A percentile compares a stretch with the other conserved stretches of the same genome.
Conservation (phyloP, 345 rosid species). For the Punica granatum region DNA sequence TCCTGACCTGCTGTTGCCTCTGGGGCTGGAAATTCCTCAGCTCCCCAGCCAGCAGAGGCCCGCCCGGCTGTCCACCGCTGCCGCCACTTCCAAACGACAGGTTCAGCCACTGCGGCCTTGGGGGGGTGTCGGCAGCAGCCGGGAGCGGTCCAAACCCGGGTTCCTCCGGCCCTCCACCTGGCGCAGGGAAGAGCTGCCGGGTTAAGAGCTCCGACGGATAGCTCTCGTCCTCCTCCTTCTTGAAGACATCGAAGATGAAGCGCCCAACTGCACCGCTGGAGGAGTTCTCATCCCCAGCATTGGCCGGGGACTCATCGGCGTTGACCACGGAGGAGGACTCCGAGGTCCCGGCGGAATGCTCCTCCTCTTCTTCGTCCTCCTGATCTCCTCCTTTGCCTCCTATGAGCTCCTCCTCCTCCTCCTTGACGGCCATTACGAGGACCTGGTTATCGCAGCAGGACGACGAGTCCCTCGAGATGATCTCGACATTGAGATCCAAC, state of each 20-base stretch:
- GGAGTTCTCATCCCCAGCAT: constrained; percentile 33
- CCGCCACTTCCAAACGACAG: constrained; percentile 27
- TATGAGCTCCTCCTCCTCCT: not conserved
- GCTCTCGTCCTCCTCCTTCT: constrained; percentile 17
- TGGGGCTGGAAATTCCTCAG: constrained; percentile 23
- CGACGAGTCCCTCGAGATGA: constrained; percentile 26
- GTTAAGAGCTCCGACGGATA: constrained; percentile 23
- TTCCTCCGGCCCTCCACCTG: constrained; percentile 14
- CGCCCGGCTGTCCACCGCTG: constrained; percentile 7
- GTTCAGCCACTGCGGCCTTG: constrained; percentile 38
- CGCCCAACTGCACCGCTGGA: constrained; percentile 18
- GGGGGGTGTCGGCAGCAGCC: not conserved
- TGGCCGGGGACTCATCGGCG: constrained; percentile 18
- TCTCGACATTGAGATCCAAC: constrained; percentile 67
- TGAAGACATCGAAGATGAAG: constrained; percentile 37
- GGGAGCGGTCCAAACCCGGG: constrained; percentile 4
- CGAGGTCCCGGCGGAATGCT: constrained; percentile 35
- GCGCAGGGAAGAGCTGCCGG: constrained; percentile 38
- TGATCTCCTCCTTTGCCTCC: constrained; percentile 10
- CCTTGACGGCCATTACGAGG: not conserved
- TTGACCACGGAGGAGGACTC: constrained; percentile 38
- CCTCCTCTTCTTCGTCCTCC: constrained; percentile 22
- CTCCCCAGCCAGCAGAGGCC: constrained; percentile 13
- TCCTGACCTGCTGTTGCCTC: constrained; percentile 34
- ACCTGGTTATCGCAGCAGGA: constrained; percentile 11